Base-by-base conservation (phyloP, 2,329 filamentous ascomycete species). In the Helotiales sp. region DNA sequence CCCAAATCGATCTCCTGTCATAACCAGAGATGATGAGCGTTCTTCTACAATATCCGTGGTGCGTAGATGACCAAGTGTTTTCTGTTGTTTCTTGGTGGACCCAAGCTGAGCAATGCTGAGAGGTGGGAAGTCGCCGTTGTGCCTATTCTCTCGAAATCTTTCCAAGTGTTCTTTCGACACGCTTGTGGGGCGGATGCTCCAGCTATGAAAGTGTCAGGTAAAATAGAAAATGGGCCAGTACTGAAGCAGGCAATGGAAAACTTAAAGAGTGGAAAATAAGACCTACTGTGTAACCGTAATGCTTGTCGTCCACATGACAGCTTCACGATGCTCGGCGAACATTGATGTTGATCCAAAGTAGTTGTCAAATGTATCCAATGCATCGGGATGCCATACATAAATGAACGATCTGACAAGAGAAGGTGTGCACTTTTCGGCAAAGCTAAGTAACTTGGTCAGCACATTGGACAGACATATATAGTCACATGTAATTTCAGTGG, bases 351-450 rank as follows among this genome's bases (percentile, higher is more conserved):
- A 27, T 6, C 56, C 57, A 46, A 66, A 62, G 51, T 66, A 63
- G 27, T 52, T 58, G 29, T 66, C 63, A n/a, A 65, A 57, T 2
- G 64, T 58, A 33, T 63, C 64, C 17, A 66, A 44, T 22, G 57
- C 57, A 27, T 66, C 63, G 0, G 61, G 57, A 57, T 66, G 64
- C 59, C 61, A 66, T 17, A 66, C 52, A 27, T 62, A 64, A 5
- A 66, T 58, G 22, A 66, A 65, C 1, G 58, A 47, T 34, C 51
- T 54, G 7, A 66, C 58, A 10, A 66, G 33, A 7, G 44, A 48
- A 17, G 61, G 61, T n/a, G 51, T 61, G 29, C 57, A 63, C 42
- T 59, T 63, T 38, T 65, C 42, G 1, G 52, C 42, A 46, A 66
- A 65, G n/a, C 64, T 66, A 31, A 6, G 6, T 13, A n/a, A 3